phyloP scores from a whole-genome alignment of 2,329 filamentous ascomycete species.

The Xylaria sp. region DNA sequence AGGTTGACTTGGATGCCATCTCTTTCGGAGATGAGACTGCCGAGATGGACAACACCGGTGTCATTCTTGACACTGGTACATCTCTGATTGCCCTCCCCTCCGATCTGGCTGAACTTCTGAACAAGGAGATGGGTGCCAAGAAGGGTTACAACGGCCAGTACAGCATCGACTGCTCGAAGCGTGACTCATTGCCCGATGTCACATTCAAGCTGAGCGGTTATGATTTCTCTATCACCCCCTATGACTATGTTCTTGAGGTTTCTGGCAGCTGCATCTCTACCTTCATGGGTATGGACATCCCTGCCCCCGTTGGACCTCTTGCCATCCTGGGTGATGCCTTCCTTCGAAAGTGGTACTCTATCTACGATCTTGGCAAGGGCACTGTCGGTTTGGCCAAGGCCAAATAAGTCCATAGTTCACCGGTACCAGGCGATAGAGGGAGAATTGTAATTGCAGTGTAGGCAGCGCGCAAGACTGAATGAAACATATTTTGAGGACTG shows the following conservation, averaged over 20 bases:
- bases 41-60: conserved; percentile 92
- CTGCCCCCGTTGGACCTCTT: conserved; percentile 87
- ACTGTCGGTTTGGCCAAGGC: conserved; percentile 90
- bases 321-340: conserved; percentile 93
- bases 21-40: conserved; percentile 86
- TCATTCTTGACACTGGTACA: conserved; percentile 97
- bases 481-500: conserved; percentile 5
- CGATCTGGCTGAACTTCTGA: conserved; percentile 92
- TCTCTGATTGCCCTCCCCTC: conserved; percentile 95
- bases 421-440: not conserved
- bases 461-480: conserved; percentile 11
- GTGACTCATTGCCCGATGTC: conserved; percentile 85
- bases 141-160: conserved; percentile 98
- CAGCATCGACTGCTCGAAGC: conserved; percentile 88
- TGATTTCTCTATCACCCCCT: conserved; percentile 89
- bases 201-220: conserved; percentile 90
- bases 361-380: conserved; percentile 92
- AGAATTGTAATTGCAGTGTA: not conserved
- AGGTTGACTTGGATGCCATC: conserved; percentile 95
- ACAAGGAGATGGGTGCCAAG: conserved; percentile 97
- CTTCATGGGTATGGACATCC: conserved; percentile 97
- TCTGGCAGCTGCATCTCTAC: conserved; percentile 96
- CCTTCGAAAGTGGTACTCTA: conserved; percentile 89
- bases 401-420: conserved; percentile 56
- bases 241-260: conserved; percentile 96